Conservation (phyloP, 495 filamentous ascomycete genomes). For the Penicillium silybi region DNA sequence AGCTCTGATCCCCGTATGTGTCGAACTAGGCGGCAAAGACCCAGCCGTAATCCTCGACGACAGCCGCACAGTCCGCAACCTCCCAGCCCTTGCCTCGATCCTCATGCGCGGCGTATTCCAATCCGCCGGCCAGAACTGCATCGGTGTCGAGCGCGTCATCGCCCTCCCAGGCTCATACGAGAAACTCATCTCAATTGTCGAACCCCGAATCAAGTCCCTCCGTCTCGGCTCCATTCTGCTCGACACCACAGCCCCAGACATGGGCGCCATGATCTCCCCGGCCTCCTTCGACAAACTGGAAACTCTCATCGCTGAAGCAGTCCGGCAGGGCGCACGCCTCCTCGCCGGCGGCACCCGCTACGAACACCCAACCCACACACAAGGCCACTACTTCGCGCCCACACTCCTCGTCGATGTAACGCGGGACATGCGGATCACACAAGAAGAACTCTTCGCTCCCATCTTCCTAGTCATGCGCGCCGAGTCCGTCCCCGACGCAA, state of each 20-base stretch:
- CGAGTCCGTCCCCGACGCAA: conserved; percentile 53
- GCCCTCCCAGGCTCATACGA: conserved; percentile 71
- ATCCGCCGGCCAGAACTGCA: conserved; percentile 96
- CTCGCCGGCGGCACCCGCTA: conserved; percentile 73
- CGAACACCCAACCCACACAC: conserved; percentile 62
- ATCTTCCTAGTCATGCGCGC: conserved; percentile 81
- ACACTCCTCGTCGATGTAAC: conserved; percentile 86
- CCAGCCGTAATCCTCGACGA: conserved; percentile 88
- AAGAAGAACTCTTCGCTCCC: conserved; percentile 88
- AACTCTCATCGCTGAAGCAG: conserved; percentile 68
- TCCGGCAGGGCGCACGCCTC: conserved; percentile 71
- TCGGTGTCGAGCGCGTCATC: conserved; percentile 92
- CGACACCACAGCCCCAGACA: conserved; percentile 52
- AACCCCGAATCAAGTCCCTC: conserved; percentile 65
- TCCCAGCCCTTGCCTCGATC: conserved; percentile 68
- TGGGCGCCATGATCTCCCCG: conserved; percentile 86
- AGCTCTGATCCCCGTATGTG: conserved; percentile 72
- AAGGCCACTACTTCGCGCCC: conserved; percentile 87
- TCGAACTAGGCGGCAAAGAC: conserved; percentile 96
- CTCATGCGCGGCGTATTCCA: conserved; percentile 92
- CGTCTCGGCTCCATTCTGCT: conserved; percentile 66
- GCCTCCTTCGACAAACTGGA: conserved; percentile 67
- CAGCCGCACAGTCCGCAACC: conserved; percentile 51
- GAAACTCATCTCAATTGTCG: conserved; percentile 64
- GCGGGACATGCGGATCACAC: conserved; percentile 74